Evolutionary conservation across 2,329 filamentous ascomycete genomes (phyloP), one percentile per base, ranked within the genome.

Genomic region (Penicillium corylophilum): DNA sequence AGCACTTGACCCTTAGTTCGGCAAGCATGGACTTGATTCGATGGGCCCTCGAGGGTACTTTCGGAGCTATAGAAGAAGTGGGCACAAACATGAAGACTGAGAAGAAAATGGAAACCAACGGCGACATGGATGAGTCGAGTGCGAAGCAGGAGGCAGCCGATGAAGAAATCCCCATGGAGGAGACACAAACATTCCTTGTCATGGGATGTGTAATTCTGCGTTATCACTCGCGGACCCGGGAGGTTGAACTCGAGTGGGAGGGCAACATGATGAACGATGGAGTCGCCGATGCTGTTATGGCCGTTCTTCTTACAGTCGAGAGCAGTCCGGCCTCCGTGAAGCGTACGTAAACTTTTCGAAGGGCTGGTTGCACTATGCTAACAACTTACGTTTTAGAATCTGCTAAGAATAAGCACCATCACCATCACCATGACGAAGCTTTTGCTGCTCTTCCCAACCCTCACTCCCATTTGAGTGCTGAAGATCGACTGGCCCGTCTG

Each of bases 181-280:
- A 65, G 28, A 61, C 60, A 6, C 69, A 71, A 22, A 66, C 76
- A 9, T 85, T 85, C 65, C 75, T 81, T 24, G 84, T 99, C 64
- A 97, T 99, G 93, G 93, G 91, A 57, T 94, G 89, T 71, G 85
- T 96, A 24, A 84, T 84, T 7, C 85, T 97, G n/a, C 83, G 86
- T 18, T 91, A 94, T 72, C 82, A 82, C 57, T 82, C 79, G 55
- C 70, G 73, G 12, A 86, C 84, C 60, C 89, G 92, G 50, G 87
- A 94, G 66, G 83, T 96, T 5, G 91, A 95, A 69, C 79, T 97
- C 2, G 91, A 96, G 73, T 99, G 94, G 94, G 93, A 97, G 70
- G 94, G 92, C 51, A 99, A 97, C 69, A 89, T 96, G 77, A 86
- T 96, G 66, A 99, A 97, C 70, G 94, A 99, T 67, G 90, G 91